These are phyloP conservation scores for Haplosporangium sp. DNA, from an alignment of 371 early-diverging fungal species.

Conservation along the genomic window DNA sequence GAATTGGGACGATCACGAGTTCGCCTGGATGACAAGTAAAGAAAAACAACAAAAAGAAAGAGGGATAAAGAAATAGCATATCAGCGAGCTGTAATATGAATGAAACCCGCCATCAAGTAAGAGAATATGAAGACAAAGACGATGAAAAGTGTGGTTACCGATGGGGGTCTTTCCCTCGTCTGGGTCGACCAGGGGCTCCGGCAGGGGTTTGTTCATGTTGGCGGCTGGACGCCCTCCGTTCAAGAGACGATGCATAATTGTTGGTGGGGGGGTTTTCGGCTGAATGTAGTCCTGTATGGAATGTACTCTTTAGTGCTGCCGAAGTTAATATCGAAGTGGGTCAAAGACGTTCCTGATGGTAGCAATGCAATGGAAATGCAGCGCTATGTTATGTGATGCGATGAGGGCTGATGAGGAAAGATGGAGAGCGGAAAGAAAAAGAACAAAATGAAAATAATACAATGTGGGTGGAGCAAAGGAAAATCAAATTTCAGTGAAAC, in stretches of 20 bases:
- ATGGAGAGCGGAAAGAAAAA: not conserved
- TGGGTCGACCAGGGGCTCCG: constrained; percentile 44
- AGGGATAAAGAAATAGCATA: not conserved
- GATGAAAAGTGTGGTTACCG: constrained; percentile 14
- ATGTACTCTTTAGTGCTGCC: not conserved
- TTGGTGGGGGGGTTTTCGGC: not conserved
- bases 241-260: constrained; percentile 34
- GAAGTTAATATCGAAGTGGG: too few species aligned
- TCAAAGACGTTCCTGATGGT: not conserved
- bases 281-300: not conserved
- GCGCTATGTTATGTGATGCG: not conserved
- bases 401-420: not conserved
- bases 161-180: constrained; percentile 49
- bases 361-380: not conserved
- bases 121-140: not conserved
- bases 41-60: not conserved
- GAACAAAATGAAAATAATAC: not conserved
- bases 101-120: not conserved
- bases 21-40: constrained; percentile 25
- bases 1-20: constrained; percentile 42
- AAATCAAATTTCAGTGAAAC: too few species aligned
- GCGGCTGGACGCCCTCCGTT: constrained; percentile 12
- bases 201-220: constrained; percentile 46
- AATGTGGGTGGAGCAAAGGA: too few species aligned
- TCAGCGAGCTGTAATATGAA: not conserved